Evolutionary conservation across 2,329 filamentous ascomycete species (phyloP), one percentile per base, ranked within the genome.

Genomic region (Nigrospora oryzae): DNA sequence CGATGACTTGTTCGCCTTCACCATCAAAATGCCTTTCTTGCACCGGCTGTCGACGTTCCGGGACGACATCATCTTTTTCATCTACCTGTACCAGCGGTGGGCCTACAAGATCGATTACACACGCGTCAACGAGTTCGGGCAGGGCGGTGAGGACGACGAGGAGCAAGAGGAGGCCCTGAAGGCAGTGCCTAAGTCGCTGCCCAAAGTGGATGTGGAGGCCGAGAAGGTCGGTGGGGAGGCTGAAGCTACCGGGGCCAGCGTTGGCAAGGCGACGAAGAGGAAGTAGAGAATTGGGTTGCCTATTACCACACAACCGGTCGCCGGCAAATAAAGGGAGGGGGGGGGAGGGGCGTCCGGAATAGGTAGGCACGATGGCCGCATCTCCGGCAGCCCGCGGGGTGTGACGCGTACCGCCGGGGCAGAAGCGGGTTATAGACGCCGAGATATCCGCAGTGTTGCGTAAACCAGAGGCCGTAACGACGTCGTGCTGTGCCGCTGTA

Each of bases 1-100:
- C 63, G 93, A 98, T 66, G 93, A 98, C 61, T 74, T 98, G 31
- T 98, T 98, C 61, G 93, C 93, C 2, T 98, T 97, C 60, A 98
- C 93, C 35, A 96, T 98, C 72, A 97, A 97, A 71, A 98, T 98
- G 93, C 93, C 93, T 1, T 81, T 90, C 50, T 74, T 98, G 42
- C 93, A 98, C 66, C 81, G 93, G 14, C 73, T 98, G 42, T 89
- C 93, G 1, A 97, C 93, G 0, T 77, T 98, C 51, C 78, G 93
- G 49, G 93, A 98, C 63, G 93, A 98, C 60, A 75, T 98, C 53
- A 97, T 98, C 61, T 98, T 98, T 75, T 98, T 98, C 63, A 76
- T 98, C 47, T 98, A 96, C 69, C 56, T 98, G 4, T 98, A 98
- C 68, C 93, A 98, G 70, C 80, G 84, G 49, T 98, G 82, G 78